Evolutionary conservation across 176 grass and related monocot species (phyloP).

Genomic region (Triticum dicoccoides): DNA sequence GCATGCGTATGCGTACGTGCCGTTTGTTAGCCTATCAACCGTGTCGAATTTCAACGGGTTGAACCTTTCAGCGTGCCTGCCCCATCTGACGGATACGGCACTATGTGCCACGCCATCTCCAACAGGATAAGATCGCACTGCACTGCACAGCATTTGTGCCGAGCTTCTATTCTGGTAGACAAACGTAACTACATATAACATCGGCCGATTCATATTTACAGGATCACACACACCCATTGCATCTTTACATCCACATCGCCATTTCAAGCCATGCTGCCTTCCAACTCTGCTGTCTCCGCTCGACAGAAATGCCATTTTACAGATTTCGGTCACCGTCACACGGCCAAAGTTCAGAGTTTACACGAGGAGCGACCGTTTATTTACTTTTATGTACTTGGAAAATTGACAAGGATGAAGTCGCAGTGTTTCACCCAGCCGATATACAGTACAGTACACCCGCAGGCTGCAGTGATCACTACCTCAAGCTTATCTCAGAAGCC

Average conservation of each 20-base stretch:
- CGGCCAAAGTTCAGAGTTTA: background rate
- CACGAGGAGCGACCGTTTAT: background rate
- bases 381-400: background rate
- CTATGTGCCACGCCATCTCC: too few relatives aligned
- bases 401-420: background rate
- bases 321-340: too few relatives aligned
- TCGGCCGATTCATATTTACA: too few relatives aligned
- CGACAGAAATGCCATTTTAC: too few relatives aligned
- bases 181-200: too few relatives aligned
- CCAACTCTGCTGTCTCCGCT: too few relatives aligned
- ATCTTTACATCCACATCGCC: too few relatives aligned
- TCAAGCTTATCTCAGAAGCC: constrained; percentile 7
- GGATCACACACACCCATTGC: too few relatives aligned
- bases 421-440: background rate
- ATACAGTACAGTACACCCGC: background rate
- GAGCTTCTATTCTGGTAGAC: too few relatives aligned
- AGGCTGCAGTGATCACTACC: background rate
- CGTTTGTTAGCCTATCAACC: background rate
- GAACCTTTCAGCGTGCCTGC: background rate
- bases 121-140: too few relatives aligned
- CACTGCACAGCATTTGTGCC: too few relatives aligned
- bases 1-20: background rate
- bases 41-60: background rate
- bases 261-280: too few relatives aligned
- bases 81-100: background rate